Conservation (phyloP, 2,329 filamentous ascomycete genomes). For the Cladophialophora bantiana region DNA sequence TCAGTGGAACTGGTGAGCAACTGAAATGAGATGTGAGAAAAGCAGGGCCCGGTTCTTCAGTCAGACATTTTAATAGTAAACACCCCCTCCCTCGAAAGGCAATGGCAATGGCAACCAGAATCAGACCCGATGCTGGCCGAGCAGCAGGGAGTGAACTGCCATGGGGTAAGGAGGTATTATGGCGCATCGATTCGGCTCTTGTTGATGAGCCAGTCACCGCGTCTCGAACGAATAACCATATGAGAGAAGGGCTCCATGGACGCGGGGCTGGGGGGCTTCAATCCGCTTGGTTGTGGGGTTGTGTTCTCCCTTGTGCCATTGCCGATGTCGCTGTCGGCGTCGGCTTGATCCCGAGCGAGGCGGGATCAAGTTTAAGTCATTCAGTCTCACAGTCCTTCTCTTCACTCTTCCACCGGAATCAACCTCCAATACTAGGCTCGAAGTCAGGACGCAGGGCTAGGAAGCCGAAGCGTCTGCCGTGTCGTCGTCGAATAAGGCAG, state of each 20-base stretch:
- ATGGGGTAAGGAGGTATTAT: not conserved
- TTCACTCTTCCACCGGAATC: not conserved
- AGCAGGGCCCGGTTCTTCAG: no score
- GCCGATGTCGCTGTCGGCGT: constrained; percentile 5
- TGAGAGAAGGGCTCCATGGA: not conserved
- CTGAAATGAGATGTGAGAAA: not conserved
- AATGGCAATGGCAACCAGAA: not conserved
- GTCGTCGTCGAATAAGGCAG: not conserved
- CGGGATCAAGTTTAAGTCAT: not conserved
- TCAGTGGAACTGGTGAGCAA: not conserved
- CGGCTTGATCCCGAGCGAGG: not conserved
- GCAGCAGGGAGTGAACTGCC: not conserved
- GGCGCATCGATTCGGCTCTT: constrained; percentile 16
- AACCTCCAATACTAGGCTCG: not conserved
- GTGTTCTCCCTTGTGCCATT: not conserved
- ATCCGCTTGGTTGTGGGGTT: not conserved
- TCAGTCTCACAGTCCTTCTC: not conserved
- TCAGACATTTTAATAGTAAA: no score
- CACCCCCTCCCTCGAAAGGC: no score
- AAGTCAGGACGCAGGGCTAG: not conserved
- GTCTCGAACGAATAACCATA: constrained; percentile 10
- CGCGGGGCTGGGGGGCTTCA: not conserved
- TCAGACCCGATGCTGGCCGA: constrained; percentile 9
- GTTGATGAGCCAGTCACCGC: constrained; percentile 1
- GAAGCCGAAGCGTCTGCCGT: constrained; percentile 1